Percentiles rank a stretch among this genome's conserved stretches.
phyloP scores from a whole-genome alignment of 2,329 filamentous ascomycete species.

The Chalaropsis ovoidea region DNA sequence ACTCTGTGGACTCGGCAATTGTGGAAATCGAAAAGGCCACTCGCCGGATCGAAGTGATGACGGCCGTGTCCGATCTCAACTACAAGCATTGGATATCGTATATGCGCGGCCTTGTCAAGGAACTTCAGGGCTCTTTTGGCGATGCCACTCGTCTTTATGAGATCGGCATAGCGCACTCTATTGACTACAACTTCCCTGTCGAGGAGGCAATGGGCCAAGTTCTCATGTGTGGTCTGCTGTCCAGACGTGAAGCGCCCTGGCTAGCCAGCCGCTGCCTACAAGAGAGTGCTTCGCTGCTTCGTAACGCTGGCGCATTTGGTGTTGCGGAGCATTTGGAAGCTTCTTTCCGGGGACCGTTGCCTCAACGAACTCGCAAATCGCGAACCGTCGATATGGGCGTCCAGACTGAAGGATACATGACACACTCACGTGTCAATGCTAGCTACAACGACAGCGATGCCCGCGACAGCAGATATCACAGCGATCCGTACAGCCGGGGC shows the following conservation, averaged over 20 bases:
- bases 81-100: conserved; percentile 60
- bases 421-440: conserved; percentile 15
- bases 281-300: conserved; percentile 58
- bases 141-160: conserved; percentile 56
- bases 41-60: conserved; percentile 49
- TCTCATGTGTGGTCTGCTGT: conserved; percentile 61
- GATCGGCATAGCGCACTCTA: conserved; percentile 59
- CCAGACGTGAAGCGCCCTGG: conserved; percentile 53
- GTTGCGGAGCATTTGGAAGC: conserved; percentile 57
- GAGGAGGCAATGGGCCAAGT: conserved; percentile 67
- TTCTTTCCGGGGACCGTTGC: conserved; percentile 41
- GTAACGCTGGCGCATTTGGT: conserved; percentile 58
- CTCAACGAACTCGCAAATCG: conserved; percentile 49
- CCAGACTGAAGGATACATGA: conserved; percentile 54
- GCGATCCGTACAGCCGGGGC: not conserved
- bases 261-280: conserved; percentile 59
- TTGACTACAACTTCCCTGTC: conserved; percentile 54
- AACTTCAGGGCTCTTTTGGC: conserved; percentile 49
- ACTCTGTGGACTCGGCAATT: conserved; percentile 41
- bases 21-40: conserved; percentile 45
- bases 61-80: conserved; percentile 56
- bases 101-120: conserved; percentile 57
- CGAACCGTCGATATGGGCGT: conserved; percentile 53
- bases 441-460: conserved; percentile 12
- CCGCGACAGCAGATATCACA: conserved; percentile 4